Evolutionary conservation across 371 early-diverging fungal species (phyloP).

Genomic region (Lichtheimia ramosa): DNA sequence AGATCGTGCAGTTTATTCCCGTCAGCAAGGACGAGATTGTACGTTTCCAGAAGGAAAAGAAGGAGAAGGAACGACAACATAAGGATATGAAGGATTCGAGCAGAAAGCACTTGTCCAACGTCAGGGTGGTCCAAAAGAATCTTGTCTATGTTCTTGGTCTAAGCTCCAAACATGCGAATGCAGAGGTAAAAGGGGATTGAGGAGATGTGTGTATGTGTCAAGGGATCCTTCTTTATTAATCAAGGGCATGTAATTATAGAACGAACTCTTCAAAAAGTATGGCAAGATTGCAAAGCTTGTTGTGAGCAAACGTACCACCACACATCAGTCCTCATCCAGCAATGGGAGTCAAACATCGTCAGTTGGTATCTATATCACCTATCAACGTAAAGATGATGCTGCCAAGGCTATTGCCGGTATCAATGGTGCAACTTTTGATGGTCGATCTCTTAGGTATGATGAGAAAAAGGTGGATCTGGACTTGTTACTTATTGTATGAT

Average conservation of each 20-base stretch:
- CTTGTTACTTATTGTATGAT: not conserved
- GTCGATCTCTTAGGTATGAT: conserved; percentile 70
- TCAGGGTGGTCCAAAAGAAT: conserved; percentile 91
- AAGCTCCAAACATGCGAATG: conserved; percentile 73
- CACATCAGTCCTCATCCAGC: conserved; percentile 41
- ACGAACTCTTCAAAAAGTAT: conserved; percentile 94
- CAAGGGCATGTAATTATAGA: conserved; percentile 25
- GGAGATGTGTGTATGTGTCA: too few relatives aligned
- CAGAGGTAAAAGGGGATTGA: conserved; percentile 64
- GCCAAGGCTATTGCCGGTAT: conserved; percentile 85
- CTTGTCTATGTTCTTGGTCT: conserved; percentile 92
- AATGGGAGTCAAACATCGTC: conserved; percentile 22
- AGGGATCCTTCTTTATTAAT: too few relatives aligned
- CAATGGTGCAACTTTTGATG: conserved; percentile 88
- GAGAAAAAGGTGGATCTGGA: conserved; percentile 3
- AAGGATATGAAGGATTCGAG: conserved; percentile 81
- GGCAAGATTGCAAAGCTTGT: conserved; percentile 92
- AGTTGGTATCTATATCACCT: conserved; percentile 89
- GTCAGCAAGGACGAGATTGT: conserved; percentile 36
- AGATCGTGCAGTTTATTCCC: conserved; percentile 43
- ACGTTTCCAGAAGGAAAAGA: conserved; percentile 70
- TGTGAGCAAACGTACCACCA: conserved; percentile 60
- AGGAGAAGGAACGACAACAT: conserved; percentile 81
- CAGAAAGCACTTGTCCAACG: conserved; percentile 80
- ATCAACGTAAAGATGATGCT: conserved; percentile 86